Conservation (phyloP, 768 basidiomycete genomes). For the Hemileccinum impolitum region DNA sequence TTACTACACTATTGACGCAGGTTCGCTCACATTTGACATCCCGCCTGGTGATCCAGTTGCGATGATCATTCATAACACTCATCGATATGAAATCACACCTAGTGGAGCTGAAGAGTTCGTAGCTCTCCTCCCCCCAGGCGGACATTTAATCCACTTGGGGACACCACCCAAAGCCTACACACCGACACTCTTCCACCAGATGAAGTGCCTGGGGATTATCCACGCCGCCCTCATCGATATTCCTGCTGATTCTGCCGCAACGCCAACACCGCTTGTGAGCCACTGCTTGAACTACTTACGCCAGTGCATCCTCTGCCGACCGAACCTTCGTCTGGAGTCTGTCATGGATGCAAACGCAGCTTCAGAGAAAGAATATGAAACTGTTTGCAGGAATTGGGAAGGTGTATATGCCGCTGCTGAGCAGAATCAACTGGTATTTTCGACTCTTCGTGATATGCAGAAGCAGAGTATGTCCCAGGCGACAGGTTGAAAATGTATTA, state of each 20-base stretch:
- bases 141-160: conserved; percentile 29
- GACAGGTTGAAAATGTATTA: too few species aligned
- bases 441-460: neutral
- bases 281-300: conserved; percentile 39
- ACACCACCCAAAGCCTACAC: conserved; percentile 26
- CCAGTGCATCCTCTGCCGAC: conserved; percentile 29
- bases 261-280: conserved; percentile 7
- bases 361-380: conserved; percentile 16
- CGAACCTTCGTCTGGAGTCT: conserved; percentile 29
- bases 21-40: conserved; percentile 6
- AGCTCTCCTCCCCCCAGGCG: conserved; percentile 30
- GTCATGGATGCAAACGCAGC: conserved; percentile 3
- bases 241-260: neutral
- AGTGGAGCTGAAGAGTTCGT: conserved; percentile 25
- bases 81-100: conserved; percentile 17
- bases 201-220: conserved; percentile 38
- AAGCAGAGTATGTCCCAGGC: too few species aligned
- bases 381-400: conserved; percentile 29
- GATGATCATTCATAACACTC: conserved; percentile 22
- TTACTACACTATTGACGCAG: neutral
- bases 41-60: conserved; percentile 14
- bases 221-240: conserved; percentile 18
- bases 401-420: conserved; percentile 26
- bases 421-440: conserved; percentile 5
- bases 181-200: conserved; percentile 39